A percentile compares a stretch with the other conserved stretches of the same genome.
Evolutionary conservation across 2,329 filamentous ascomycete species (phyloP).

Genomic region (Purpureocillium takamizusanense): DNA sequence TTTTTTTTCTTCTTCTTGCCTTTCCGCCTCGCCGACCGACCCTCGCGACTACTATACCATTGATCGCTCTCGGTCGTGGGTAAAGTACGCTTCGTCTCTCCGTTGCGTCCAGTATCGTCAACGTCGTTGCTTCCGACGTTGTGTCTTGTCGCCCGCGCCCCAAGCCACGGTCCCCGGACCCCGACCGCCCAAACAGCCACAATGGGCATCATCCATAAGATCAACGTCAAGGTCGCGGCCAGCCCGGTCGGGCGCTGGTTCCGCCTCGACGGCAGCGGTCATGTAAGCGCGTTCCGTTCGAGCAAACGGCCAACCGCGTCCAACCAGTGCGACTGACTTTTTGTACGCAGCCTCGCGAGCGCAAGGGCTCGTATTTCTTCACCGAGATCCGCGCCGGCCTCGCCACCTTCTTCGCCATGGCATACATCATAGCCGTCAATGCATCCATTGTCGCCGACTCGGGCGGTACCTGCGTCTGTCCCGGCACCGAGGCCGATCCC

Average conservation of each 20-base stretch:
- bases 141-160: background rate
- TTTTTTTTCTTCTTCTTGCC: background rate
- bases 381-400: constrained; percentile 79
- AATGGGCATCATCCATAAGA: constrained; percentile 40
- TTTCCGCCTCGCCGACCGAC: background rate
- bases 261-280: constrained; percentile 70
- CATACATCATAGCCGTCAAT: constrained; percentile 46
- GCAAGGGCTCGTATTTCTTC: constrained; percentile 68
- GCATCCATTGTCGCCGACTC: constrained; percentile 49
- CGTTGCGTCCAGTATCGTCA: too few species aligned
- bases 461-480: constrained; percentile 70
- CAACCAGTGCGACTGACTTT: background rate
- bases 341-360: constrained; percentile 50
- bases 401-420: constrained; percentile 65
- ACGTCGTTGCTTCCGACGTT: too few species aligned
- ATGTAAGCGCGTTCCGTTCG: constrained; percentile 46
- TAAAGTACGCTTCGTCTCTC: too few species aligned
- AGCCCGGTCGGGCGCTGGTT: constrained; percentile 65
- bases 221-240: constrained; percentile 51
- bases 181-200: too few species aligned
- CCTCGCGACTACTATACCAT: too few species aligned
- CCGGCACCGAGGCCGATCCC: constrained; percentile 37
- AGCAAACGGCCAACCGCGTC: background rate
- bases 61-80: too few species aligned
- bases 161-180: too few species aligned